Conservation (phyloP, 164 flowering plant species). For the Annona cherimola region DNA sequence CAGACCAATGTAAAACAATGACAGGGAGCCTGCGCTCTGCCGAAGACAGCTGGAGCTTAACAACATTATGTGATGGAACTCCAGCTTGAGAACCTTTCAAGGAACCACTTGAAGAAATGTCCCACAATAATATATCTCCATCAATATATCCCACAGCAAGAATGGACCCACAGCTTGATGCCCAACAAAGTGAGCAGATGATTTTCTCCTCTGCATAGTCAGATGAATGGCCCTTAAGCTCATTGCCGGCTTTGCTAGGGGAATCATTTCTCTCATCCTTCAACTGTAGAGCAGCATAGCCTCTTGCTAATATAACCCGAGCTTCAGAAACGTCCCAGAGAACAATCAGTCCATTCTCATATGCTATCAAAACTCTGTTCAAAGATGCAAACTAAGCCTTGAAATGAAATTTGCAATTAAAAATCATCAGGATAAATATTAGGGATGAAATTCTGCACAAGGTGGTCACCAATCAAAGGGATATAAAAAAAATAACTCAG, state of each 20-base stretch:
- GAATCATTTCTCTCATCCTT: constrained; percentile 36
- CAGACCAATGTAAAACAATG: constrained; percentile 72
- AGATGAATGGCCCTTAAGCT: constrained; percentile 21
- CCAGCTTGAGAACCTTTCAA: constrained; percentile 34
- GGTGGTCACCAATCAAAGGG: no score
- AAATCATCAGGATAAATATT: background rate
- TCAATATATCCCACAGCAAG: constrained; percentile 87
- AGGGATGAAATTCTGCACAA: background rate
- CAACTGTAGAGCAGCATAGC: constrained; percentile 65
- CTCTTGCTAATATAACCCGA: constrained; percentile 49
- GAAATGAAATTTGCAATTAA: background rate
- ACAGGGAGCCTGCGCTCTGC: constrained; percentile 78
- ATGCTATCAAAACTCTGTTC: constrained; percentile 79
- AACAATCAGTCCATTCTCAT: constrained; percentile 62
- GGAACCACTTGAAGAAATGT: constrained; percentile 37
- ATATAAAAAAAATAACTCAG: background rate
- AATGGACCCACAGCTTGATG: constrained; percentile 71
- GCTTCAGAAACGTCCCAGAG: constrained; percentile 79
- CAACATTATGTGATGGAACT: constrained; percentile 43
- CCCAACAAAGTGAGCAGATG: constrained; percentile 92
- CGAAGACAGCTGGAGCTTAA: constrained; percentile 71
- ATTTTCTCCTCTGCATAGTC: constrained; percentile 59
- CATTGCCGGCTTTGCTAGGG: constrained; percentile 21
- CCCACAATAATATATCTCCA: constrained; percentile 91
- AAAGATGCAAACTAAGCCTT: constrained; percentile 5